phyloP scores from a whole-genome alignment of 2,329 filamentous ascomycete genomes.

The Trichoderma sp. region DNA sequence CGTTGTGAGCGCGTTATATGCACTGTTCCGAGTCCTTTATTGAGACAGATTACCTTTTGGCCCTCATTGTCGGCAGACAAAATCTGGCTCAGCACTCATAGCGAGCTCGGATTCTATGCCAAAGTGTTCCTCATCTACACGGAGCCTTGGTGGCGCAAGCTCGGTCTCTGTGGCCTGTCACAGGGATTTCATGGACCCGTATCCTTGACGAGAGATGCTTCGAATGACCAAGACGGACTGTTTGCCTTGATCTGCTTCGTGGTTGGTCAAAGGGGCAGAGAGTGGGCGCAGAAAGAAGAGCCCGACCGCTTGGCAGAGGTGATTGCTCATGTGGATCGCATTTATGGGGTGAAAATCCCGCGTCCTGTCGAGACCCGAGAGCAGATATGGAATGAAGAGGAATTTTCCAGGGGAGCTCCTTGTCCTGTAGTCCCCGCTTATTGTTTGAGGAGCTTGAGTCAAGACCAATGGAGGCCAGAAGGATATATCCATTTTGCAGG shows the following conservation, averaged over 20 bases:
- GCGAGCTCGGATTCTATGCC: constrained; percentile 47
- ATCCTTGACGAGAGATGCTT: constrained; percentile 43
- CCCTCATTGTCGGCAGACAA: constrained; percentile 40
- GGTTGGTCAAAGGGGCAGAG: constrained; percentile 40
- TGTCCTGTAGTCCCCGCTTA: constrained; percentile 39
- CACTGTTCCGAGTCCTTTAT: not conserved
- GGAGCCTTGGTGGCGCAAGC: constrained; percentile 40
- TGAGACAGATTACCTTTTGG: constrained; percentile 27
- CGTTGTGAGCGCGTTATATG: not conserved
- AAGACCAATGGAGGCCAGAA: constrained; percentile 38
- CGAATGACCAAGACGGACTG: constrained; percentile 34
- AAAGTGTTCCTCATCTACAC: constrained; percentile 43
- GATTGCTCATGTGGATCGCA: constrained; percentile 38
- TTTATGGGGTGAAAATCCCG: constrained; percentile 24
- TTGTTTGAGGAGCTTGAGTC: constrained; percentile 33
- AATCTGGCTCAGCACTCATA: constrained; percentile 38
- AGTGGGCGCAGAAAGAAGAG: constrained; percentile 10
- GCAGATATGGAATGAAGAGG: constrained; percentile 31
- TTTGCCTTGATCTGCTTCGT: constrained; percentile 47
- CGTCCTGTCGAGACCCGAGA: not conserved
- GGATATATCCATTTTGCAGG: constrained; percentile 52
- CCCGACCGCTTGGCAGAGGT: constrained; percentile 37
- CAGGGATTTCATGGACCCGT: constrained; percentile 39
- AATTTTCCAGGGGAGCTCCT: constrained; percentile 39
- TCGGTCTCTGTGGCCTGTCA: constrained; percentile 28